Conservation (phyloP, 495 filamentous ascomycete genomes). For the Hypoxylon fragiforme region DNA sequence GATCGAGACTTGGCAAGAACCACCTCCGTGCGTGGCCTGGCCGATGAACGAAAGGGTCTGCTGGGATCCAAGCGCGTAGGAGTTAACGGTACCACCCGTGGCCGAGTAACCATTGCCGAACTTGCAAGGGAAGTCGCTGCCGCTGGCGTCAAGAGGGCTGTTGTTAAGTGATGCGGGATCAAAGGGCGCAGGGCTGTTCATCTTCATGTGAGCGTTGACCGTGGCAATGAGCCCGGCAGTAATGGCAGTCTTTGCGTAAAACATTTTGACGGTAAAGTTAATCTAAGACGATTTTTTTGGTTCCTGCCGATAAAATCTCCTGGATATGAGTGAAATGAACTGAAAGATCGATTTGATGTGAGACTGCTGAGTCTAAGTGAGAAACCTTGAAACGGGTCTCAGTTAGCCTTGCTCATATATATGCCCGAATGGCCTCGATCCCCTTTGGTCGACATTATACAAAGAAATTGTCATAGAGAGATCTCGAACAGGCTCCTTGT, state of each 20-base stretch:
- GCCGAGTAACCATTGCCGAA: slow-evolving; percentile 43
- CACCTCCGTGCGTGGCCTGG: slow-evolving; percentile 77
- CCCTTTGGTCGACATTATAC: slow-evolving; percentile 1
- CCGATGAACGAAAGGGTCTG: slow-evolving; percentile 62
- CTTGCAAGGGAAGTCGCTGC: slow-evolving; percentile 85
- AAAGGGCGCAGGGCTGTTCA: slow-evolving; percentile 72
- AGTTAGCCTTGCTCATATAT: too few relatives aligned
- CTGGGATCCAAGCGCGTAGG: slow-evolving; percentile 57
- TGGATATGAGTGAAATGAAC: slow-evolving; percentile 27
- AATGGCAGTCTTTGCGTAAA: slow-evolving; percentile 41
- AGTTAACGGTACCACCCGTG: slow-evolving; percentile 46
- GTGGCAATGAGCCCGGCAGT: slow-evolving; percentile 54
- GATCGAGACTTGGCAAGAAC: slow-evolving; percentile 84
- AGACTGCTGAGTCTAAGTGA: slow-evolving; percentile 23
- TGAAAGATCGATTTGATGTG: slow-evolving; percentile 22
- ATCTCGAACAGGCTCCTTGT: slow-evolving; percentile 18
- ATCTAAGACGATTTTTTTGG: slow-evolving; percentile 25
- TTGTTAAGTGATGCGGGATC: slow-evolving; percentile 48
- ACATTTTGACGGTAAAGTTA: slow-evolving; percentile 43
- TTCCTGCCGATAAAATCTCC: slow-evolving; percentile 43
- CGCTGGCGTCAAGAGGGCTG: slow-evolving; percentile 60
- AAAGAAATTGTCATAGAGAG: slow-evolving; percentile 9
- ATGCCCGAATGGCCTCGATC: too few relatives aligned
- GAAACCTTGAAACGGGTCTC: too few relatives aligned
- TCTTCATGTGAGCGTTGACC: slow-evolving; percentile 70